Evolutionary conservation across 139 green algal species (phyloP).

Genomic region (Deuterostichococcus epilithicus): DNA sequence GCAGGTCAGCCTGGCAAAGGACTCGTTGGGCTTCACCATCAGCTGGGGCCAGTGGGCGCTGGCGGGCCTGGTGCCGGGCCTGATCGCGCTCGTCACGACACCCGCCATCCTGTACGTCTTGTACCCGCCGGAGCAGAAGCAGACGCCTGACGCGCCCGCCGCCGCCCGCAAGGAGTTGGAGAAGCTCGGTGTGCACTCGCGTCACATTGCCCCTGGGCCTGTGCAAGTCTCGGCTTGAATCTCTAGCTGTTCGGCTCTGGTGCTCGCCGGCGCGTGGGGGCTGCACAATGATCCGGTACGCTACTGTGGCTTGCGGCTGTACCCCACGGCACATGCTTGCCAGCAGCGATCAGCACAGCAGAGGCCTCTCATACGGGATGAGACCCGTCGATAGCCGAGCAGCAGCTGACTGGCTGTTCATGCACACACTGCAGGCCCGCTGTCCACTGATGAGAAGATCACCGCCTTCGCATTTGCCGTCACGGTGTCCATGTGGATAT

Average conservation of each 20-base stretch:
- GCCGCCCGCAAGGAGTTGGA: constrained; percentile 84
- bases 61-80: constrained; percentile 84
- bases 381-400: too few relatives aligned
- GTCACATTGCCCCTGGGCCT: too few relatives aligned
- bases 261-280: too few relatives aligned
- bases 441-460: constrained; percentile 94
- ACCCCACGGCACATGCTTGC: too few relatives aligned
- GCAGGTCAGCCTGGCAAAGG: constrained; percentile 61
- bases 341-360: too few relatives aligned
- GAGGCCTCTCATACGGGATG: too few relatives aligned
- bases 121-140: constrained; percentile 92
- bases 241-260: too few relatives aligned
- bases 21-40: constrained; percentile 85
- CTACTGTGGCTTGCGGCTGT: too few relatives aligned
- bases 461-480: constrained; percentile 79
- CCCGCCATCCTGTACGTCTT: constrained; percentile 94
- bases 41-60: constrained; percentile 83
- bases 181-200: constrained; percentile 59
- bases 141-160: constrained; percentile 90
- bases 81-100: constrained; percentile 75
- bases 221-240: too few relatives aligned
- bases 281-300: too few relatives aligned
- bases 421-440: constrained; percentile 64
- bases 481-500: constrained; percentile 94
- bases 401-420: too few relatives aligned